Percentiles rank a stretch among this genome's conserved stretches.
These are phyloP conservation scores for Leucoagaricus sp. DNA, from an alignment of 1,284 basidiomycete species.

Conservation along the genomic window DNA sequence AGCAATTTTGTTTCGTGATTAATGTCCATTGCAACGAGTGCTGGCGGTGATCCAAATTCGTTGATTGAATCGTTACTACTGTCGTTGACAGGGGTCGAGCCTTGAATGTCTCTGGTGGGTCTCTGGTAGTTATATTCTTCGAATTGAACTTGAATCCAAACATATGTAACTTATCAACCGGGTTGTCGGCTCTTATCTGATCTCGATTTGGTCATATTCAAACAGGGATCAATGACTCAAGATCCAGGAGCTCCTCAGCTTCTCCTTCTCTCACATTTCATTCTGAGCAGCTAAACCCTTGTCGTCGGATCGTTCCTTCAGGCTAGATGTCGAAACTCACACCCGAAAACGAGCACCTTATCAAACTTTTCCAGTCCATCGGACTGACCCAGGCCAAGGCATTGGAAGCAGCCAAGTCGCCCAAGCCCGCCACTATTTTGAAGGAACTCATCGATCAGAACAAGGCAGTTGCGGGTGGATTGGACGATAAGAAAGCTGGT, in stretches of 20 bases:
- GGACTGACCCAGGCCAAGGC: slow-evolving; percentile 82
- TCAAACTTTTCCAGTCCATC: slow-evolving; percentile 77
- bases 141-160: no score
- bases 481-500: slow-evolving; percentile 83
- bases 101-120: no score
- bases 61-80: no score
- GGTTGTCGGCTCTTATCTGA: neutral
- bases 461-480: slow-evolving; percentile 44
- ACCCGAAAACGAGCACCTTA: slow-evolving; percentile 38
- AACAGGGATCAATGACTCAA: slow-evolving; percentile 9
- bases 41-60: no score
- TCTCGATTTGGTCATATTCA: neutral
- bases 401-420: slow-evolving; percentile 78
- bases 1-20: no score
- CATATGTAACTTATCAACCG: neutral
- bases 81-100: no score
- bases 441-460: slow-evolving; percentile 71
- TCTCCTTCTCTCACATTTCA: neutral
- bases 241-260: neutral
- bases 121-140: no score
- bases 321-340: slow-evolving; percentile 29
- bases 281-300: neutral
- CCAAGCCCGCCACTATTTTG: slow-evolving; percentile 74
- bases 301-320: no score
- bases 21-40: no score